Conservation (phyloP, 495 filamentous ascomycete species). For the Gamarada debralockiae region DNA sequence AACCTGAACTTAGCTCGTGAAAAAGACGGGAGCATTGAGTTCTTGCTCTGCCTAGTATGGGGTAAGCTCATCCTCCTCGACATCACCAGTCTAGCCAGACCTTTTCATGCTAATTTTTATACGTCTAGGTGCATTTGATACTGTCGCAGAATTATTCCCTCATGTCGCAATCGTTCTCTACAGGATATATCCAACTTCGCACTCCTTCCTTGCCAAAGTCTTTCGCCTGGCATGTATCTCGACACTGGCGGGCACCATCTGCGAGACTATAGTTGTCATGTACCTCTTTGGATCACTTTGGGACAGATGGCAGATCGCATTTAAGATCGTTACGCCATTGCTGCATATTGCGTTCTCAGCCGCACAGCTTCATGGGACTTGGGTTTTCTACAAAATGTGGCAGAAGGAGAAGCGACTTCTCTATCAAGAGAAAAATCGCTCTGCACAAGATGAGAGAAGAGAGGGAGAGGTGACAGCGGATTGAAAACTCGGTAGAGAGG, state of each 20-base stretch:
- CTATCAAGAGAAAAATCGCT: no score
- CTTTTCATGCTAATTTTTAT: no score
- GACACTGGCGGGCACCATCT: slow-evolving; percentile 37
- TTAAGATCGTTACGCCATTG: slow-evolving; percentile 43
- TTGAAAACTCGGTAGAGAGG: no score
- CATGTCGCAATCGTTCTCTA: slow-evolving; percentile 50
- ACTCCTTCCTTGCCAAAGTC: slow-evolving; percentile 45
- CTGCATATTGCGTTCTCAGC: slow-evolving; percentile 39
- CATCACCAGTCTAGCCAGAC: no score
- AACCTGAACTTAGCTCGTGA: slow-evolving; percentile 34
- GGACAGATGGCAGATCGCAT: slow-evolving; percentile 40
- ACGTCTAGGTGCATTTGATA: slow-evolving; percentile 48
- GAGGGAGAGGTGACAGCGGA: no score
- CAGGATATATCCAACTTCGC: no score
- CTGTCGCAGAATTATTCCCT: slow-evolving; percentile 44
- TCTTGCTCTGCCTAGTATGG: slow-evolving; percentile 44
- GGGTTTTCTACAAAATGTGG: slow-evolving; percentile 42
- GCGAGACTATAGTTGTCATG: slow-evolving; percentile 44
- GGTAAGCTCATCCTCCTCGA: no score
- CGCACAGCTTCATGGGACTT: slow-evolving; percentile 40
- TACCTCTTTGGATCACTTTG: slow-evolving; percentile 44
- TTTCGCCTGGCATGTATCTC: slow-evolving; percentile 38
- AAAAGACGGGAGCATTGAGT: slow-evolving; percentile 43
- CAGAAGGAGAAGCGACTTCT: no score
- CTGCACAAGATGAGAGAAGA: no score